Percentiles rank a stretch among this genome's conserved stretches.
Evolutionary conservation across 1,284 basidiomycete species (phyloP).

Genomic region (Irpex sp.): DNA sequence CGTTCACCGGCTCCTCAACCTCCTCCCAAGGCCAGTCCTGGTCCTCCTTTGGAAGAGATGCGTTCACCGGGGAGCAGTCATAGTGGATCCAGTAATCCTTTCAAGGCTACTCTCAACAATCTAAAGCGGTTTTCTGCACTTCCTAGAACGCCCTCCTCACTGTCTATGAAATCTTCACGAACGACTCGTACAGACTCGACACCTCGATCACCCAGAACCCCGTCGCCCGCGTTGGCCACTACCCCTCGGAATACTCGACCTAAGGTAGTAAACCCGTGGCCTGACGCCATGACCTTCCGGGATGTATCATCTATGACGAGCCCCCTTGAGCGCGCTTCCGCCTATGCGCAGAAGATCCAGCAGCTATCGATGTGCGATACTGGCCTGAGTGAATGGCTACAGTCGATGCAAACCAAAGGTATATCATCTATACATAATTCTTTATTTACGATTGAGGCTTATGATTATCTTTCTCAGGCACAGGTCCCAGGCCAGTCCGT

Average conservation of each 20-base stretch:
- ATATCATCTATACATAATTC: constrained; percentile 20
- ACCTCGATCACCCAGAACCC: constrained; percentile 19
- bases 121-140: constrained; percentile 58
- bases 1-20: constrained; percentile 36
- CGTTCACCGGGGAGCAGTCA: constrained; percentile 9
- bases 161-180: constrained; percentile 15
- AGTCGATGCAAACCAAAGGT: constrained; percentile 56
- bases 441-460: neutral
- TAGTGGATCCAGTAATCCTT: constrained; percentile 19
- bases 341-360: constrained; percentile 83
- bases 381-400: constrained; percentile 77
- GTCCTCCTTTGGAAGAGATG: constrained; percentile 17
- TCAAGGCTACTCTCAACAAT: constrained; percentile 24
- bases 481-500: neutral
- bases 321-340: constrained; percentile 67
- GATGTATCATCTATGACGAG: constrained; percentile 64
- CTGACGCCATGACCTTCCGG: constrained; percentile 70
- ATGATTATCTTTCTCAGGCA: neutral
- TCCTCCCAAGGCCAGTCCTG: constrained; percentile 46
- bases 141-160: constrained; percentile 46
- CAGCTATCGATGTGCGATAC: constrained; percentile 76
- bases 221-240: constrained; percentile 28
- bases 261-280: constrained; percentile 51
- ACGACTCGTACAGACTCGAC: neutral
- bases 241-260: constrained; percentile 14